These are phyloP conservation scores for Podaxis sp. DNA, from an alignment of 768 basidiomycete species.

Conservation along the genomic window DNA sequence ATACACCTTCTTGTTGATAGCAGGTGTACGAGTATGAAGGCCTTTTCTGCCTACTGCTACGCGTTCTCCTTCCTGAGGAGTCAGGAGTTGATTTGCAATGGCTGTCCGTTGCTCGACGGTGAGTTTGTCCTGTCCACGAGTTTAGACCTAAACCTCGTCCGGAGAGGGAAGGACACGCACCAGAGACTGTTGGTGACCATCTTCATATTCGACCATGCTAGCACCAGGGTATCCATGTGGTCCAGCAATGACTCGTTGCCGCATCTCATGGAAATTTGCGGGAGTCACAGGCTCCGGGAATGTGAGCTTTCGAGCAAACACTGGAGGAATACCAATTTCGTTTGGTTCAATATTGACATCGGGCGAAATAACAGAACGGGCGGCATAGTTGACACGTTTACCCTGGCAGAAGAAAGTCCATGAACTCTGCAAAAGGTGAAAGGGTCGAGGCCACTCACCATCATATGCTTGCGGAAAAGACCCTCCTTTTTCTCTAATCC, in stretches of 20 bases:
- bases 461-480: slow-evolving; percentile 98
- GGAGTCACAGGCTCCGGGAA: slow-evolving; percentile 97
- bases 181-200: slow-evolving; percentile 83
- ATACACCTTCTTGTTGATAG: slow-evolving; percentile 96
- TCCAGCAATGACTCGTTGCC: slow-evolving; percentile 89
- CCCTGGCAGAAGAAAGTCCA: slow-evolving; percentile 51
- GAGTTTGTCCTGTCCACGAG: slow-evolving; percentile 66
- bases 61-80: slow-evolving; percentile 79
- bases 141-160: neutral
- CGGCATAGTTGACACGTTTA: slow-evolving; percentile 98
- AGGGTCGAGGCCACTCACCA: slow-evolving; percentile 55
- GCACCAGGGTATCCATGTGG: slow-evolving; percentile 90
- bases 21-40: slow-evolving; percentile 72
- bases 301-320: slow-evolving; percentile 95
- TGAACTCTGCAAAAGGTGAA: neutral
- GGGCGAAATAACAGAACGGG: slow-evolving; percentile 99
- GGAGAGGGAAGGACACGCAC: slow-evolving; percentile 38
- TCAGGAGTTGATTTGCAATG: slow-evolving; percentile 92
- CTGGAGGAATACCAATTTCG: slow-evolving; percentile 97
- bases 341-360: slow-evolving; percentile 99
- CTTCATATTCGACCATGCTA: slow-evolving; percentile 92
- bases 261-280: slow-evolving; percentile 84
- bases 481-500: slow-evolving; percentile 98
- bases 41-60: slow-evolving; percentile 46
- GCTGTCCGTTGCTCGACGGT: slow-evolving; percentile 89